A percentile compares a stretch with the other conserved stretches of the same genome.
These are phyloP conservation scores for Jacaranda mimosifolia DNA, from an alignment of 257 asterid genomes.

Conservation along the genomic window DNA sequence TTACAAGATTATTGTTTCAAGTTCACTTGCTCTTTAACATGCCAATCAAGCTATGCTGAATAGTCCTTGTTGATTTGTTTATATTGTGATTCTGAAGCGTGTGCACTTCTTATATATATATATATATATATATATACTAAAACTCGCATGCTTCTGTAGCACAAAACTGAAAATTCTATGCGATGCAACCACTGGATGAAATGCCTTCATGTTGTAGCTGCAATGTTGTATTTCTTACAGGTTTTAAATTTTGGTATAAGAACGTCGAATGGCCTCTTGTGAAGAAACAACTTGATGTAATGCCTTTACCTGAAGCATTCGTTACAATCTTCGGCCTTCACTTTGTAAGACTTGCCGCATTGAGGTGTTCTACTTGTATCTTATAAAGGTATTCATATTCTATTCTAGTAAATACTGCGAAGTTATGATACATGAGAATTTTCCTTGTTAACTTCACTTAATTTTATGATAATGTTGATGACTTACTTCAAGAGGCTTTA, in stretches of 20 bases:
- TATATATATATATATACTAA: too few species aligned
- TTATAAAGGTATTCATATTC: neutral
- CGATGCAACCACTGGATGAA: neutral
- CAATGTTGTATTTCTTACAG: constrained; percentile 18
- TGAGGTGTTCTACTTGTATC: constrained; percentile 18
- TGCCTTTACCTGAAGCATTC: constrained; percentile 15
- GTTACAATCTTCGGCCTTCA: constrained; percentile 1
- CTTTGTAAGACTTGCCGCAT: constrained; percentile 14
- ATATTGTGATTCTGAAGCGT: neutral
- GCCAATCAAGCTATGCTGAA: constrained; percentile 19
- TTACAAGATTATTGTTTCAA: neutral
- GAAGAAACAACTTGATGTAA: constrained; percentile 22
- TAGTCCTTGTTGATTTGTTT: constrained; percentile 24
- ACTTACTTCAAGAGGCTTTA: constrained; percentile 23
- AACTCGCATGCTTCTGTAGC: constrained; percentile 21
- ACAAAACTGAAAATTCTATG: neutral
- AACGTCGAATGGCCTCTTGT: constrained; percentile 7
- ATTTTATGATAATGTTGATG: neutral
- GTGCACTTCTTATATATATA: constrained; percentile 9
- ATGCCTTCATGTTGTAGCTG: constrained; percentile 24
- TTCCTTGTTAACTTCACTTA: neutral
- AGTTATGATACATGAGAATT: neutral
- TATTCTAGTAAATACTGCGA: neutral
- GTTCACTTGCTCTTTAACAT: constrained; percentile 17
- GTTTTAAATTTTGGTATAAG: neutral